Conservation (phyloP, 179 eudicot species). For the Sideroxylon spinosum region DNA sequence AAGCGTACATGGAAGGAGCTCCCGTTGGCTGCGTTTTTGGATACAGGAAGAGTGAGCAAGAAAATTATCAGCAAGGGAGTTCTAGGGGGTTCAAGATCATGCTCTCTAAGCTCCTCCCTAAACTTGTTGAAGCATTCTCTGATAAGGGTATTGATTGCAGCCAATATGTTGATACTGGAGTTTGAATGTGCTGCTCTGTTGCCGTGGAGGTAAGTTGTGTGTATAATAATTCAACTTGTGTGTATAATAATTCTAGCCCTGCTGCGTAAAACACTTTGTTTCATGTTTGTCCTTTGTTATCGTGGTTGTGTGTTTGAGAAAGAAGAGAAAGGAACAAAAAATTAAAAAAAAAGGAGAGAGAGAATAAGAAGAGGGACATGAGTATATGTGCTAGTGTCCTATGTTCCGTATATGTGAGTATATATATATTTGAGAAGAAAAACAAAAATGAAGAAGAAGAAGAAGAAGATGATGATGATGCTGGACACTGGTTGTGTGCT, state of each 20-base stretch:
- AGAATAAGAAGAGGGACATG: too few relatives aligned
- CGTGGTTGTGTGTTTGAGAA: not conserved
- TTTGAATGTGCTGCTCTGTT: constrained; percentile 13
- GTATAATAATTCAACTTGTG: not conserved
- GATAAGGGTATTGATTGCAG: constrained; percentile 62
- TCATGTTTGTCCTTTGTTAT: constrained; percentile 11
- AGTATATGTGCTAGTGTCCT: too few relatives aligned
- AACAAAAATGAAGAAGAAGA: not conserved
- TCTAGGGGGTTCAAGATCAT: constrained; percentile 91
- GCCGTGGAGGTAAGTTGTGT: not conserved
- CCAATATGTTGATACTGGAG: constrained; percentile 22
- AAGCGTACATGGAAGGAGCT: constrained; percentile 73
- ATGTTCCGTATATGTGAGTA: not conserved
- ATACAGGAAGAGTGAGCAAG: constrained; percentile 9
- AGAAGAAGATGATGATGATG: not conserved
- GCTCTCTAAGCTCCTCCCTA: constrained; percentile 80
- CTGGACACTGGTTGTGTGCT: not conserved
- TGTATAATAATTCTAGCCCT: constrained; percentile 9
- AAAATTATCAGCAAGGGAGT: constrained; percentile 36
- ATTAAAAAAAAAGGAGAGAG: not conserved
- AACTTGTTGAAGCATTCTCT: constrained; percentile 73
- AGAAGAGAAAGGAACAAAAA: too few relatives aligned
- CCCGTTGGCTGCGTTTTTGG: constrained; percentile 48
- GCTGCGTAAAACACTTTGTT: constrained; percentile 8
- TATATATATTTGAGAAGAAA: not conserved